Conservation (phyloP, 176 grass and related monocot species). For the Raddia guianensis region DNA sequence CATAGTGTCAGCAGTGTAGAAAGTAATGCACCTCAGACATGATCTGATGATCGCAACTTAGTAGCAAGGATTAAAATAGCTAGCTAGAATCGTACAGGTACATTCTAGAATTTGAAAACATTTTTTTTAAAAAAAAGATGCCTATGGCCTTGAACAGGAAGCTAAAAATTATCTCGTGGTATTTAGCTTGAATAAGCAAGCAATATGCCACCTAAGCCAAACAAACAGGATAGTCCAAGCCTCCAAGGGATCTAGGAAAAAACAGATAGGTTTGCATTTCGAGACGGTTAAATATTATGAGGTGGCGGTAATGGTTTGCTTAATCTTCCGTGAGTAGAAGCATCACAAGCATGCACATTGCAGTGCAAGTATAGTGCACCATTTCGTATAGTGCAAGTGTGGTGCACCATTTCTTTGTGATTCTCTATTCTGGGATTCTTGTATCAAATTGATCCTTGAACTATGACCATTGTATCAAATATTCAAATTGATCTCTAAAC, state of each 20-base stretch:
- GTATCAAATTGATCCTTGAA: background rate
- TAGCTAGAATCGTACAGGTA: background rate
- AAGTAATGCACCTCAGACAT: background rate
- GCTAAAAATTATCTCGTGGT: background rate
- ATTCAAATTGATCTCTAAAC: too few species aligned
- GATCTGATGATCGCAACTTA: background rate
- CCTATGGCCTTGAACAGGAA: too few species aligned
- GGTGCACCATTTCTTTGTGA: background rate
- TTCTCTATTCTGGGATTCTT: background rate
- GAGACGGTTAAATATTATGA: background rate
- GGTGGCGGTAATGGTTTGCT: background rate
- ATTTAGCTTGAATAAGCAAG: conserved; percentile 1
- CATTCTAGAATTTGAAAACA: background rate
- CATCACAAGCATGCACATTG: background rate
- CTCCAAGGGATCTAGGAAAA: background rate
- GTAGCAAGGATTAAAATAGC: background rate
- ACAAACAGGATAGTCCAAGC: background rate
- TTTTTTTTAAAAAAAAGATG: too few species aligned
- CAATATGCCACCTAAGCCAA: background rate
- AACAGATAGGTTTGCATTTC: background rate
- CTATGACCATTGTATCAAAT: too few species aligned
- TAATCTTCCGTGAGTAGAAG: background rate
- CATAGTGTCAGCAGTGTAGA: background rate
- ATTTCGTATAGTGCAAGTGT: background rate
- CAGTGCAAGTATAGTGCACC: background rate